Evolutionary conservation across 441 rosid species (phyloP), one percentile per base, ranked within the genome.

Genomic region (Euphorbia corollata): DNA sequence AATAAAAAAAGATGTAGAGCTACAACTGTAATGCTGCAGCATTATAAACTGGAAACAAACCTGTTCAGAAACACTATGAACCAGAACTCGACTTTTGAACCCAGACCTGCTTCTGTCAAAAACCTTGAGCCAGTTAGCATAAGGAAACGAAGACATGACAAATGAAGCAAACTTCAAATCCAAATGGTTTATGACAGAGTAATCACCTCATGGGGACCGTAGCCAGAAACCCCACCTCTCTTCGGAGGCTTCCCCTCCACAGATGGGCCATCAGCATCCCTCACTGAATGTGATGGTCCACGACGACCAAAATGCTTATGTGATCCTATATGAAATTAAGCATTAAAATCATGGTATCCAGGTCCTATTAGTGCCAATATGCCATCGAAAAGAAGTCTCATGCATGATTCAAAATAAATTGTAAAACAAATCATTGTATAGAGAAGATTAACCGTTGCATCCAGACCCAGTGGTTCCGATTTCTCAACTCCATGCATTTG

Each of bases 101-200:
- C 93, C 93, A 87, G 45, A 87, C 87, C 79, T 85, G 93, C 81
- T 87, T 87, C 90, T 87, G 87, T 63, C 61, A 68, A 77, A 65
- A 71, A 67, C 6, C n/a, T 20, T 70, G 32, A 57, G 48, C 50
- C 5, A 30, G 41, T 59, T 23, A 59, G 68, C 32, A 20, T 39
- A 19, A 41, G 45, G 12, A 16, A 41, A 27, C 34, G 54, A 30
- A 4, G 32, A 39, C 11, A 11, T n/a, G 1, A 39, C 59, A 58
- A 9, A 8, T 1, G 6, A 20, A 57, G 47, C 27, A 47, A 13
- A 24, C 70, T 36, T 32, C 23, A 51, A 58, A 68, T 70, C 39
- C 19, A 59, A 65, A 59, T 51, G 63, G 43, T 69, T 63, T 22
- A 10, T 2, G 70, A 60, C n/a, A n/a, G 50, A 20, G 59, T 10